Conservation (phyloP, 257 asterid species). For the Fraxinus pennsylvanica region DNA sequence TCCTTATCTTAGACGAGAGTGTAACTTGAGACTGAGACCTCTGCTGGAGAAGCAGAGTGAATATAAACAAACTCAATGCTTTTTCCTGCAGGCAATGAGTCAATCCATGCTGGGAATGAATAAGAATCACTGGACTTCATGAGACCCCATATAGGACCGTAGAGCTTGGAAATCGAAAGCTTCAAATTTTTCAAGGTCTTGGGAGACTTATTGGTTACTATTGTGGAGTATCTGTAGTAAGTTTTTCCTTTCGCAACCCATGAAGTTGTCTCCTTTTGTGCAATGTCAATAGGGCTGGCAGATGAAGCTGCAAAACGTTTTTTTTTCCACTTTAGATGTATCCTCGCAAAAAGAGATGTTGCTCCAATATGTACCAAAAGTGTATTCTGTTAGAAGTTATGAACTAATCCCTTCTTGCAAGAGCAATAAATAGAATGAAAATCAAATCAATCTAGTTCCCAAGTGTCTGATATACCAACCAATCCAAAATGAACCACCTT, state of each 20-base stretch:
- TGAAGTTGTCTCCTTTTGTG: conserved; percentile 61
- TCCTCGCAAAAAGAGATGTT: background rate
- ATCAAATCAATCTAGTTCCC: background rate
- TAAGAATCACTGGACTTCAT: conserved; percentile 64
- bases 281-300: conserved; percentile 41
- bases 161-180: conserved; percentile 63
- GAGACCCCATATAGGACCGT: conserved; percentile 97
- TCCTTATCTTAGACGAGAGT: conserved; percentile 45
- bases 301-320: conserved; percentile 45
- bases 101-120: conserved; percentile 82
- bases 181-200: conserved; percentile 72
- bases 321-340: conserved; percentile 9
- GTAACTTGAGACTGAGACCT: conserved; percentile 74
- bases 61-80: conserved; percentile 89
- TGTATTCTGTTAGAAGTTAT: background rate
- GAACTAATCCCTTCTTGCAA: background rate
- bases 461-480: background rate
- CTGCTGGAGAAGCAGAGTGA: conserved; percentile 80
- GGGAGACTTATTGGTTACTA: conserved; percentile 71
- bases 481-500: background rate
- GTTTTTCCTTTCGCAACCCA: conserved; percentile 71
- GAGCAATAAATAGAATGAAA: background rate
- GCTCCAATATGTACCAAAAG: background rate
- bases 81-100: conserved; percentile 72
- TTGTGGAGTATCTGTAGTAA: conserved; percentile 76